A percentile compares a stretch with the other conserved stretches of the same genome.
Conservation (phyloP, 2,329 filamentous ascomycete species). For the Exophiala aquamarina region DNA sequence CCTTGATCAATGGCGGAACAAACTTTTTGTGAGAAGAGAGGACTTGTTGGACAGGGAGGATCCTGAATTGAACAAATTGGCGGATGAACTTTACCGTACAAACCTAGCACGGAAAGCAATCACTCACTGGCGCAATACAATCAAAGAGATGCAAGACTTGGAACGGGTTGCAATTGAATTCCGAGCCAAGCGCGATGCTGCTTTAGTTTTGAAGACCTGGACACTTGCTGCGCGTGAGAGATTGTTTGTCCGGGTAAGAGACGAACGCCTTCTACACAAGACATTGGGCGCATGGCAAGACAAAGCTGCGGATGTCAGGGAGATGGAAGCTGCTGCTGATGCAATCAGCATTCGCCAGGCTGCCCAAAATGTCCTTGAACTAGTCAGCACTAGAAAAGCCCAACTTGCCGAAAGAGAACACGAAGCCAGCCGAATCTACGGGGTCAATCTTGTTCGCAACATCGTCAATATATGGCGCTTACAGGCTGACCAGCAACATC, state of each 20-base stretch:
- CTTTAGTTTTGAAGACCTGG: slow-evolving; percentile 11
- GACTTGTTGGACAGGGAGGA: slow-evolving; percentile 15
- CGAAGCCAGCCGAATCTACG: slow-evolving; percentile 13
- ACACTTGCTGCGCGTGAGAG: slow-evolving; percentile 18
- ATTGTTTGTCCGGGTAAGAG: slow-evolving; percentile 14
- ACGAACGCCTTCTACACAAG: slow-evolving; percentile 8
- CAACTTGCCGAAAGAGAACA: slow-evolving; percentile 11
- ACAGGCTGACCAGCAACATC: slow-evolving; percentile 8
- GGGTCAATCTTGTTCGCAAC: slow-evolving; percentile 11
- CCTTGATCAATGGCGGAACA: slow-evolving; percentile 15
- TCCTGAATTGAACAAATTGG: slow-evolving; percentile 10
- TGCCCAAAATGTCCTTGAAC: slow-evolving; percentile 9
- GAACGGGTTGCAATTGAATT: slow-evolving; percentile 15
- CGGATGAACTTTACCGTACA: slow-evolving; percentile 9
- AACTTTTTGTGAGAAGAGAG: slow-evolving; percentile 10
- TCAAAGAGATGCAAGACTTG: slow-evolving; percentile 8
- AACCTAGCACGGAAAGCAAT: slow-evolving; percentile 15
- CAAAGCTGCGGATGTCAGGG: slow-evolving; percentile 8
- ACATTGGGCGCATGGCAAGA: slow-evolving; percentile 14
- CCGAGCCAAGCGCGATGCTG: slow-evolving; percentile 11
- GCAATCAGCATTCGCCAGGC: slow-evolving; percentile 11
- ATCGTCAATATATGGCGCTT: slow-evolving; percentile 13
- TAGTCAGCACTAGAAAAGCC: slow-evolving; percentile 6
- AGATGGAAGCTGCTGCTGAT: slow-evolving; percentile 18
- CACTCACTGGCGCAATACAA: slow-evolving; percentile 13